Percentiles rank a stretch among this genome's conserved stretches.
These are phyloP conservation scores for Cairneyella variabilis DNA, from an alignment of 495 filamentous ascomycete species.

Conservation along the genomic window DNA sequence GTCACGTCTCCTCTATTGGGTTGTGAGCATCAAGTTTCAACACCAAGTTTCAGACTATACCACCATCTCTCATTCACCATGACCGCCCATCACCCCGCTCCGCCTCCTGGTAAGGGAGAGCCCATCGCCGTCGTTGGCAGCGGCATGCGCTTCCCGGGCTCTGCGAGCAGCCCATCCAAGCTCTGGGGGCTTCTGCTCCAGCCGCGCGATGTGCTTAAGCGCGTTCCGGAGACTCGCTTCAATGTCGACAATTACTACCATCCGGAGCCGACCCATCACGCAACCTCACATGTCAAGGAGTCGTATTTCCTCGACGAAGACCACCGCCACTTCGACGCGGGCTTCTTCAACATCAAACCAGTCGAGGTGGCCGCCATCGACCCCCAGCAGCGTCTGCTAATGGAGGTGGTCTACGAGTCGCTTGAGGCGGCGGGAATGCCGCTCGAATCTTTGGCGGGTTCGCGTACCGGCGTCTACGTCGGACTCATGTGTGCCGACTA, in stretches of 20 bases:
- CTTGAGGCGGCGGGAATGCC: conserved; percentile 50
- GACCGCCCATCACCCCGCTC: no score
- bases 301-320: conserved; percentile 49
- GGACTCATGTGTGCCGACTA: conserved; percentile 34
- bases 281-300: conserved; percentile 10
- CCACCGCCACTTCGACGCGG: conserved; percentile 50
- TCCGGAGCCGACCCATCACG: conserved; percentile 26
- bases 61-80: no score
- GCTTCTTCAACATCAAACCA: conserved; percentile 55
- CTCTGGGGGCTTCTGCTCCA: conserved; percentile 53
- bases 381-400: conserved; percentile 50
- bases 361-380: conserved; percentile 58
- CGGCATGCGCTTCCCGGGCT: conserved; percentile 57
- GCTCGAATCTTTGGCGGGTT: conserved; percentile 28
- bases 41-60: no score
- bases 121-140: conserved; percentile 61
- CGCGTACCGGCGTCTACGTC: conserved; percentile 32
- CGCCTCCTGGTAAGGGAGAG: no score
- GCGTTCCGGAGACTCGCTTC: conserved; percentile 46
- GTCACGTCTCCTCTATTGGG: no score
- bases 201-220: conserved; percentile 22
- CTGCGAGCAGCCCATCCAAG: conserved; percentile 43
- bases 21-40: no score
- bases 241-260: conserved; percentile 46
- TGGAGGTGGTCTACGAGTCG: conserved; percentile 55